Evolutionary conservation across 257 asterid genomes (phyloP).

Genomic region (Haberlea rhodopensis): DNA sequence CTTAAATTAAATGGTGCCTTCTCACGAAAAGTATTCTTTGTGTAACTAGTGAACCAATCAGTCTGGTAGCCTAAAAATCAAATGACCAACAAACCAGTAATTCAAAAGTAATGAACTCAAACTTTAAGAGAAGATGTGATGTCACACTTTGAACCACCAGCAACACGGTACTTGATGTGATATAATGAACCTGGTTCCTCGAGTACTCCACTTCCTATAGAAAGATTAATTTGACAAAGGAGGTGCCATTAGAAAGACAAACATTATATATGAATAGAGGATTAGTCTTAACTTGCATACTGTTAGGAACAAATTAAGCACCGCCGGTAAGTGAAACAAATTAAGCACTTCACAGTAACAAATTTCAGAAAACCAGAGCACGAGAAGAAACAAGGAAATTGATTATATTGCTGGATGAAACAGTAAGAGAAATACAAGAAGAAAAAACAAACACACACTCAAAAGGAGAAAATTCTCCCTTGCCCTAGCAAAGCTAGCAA

Average conservation of each 20-base stretch:
- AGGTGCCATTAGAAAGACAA: slow-evolving; percentile 9
- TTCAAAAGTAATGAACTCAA: neutral
- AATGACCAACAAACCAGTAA: slow-evolving; percentile 14
- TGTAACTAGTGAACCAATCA: slow-evolving; percentile 3
- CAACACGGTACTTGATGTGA: slow-evolving; percentile 97
- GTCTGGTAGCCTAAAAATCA: slow-evolving; percentile 10
- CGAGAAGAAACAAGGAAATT: no score
- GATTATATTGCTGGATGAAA: no score
- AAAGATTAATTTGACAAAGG: slow-evolving; percentile 18
- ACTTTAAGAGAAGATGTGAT: neutral
- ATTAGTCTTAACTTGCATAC: slow-evolving; percentile 29
- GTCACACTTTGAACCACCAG: slow-evolving; percentile 91
- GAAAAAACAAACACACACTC: no score
- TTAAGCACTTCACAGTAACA: no score
- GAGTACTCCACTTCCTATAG: slow-evolving; percentile 93
- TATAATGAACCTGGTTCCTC: slow-evolving; percentile 85
- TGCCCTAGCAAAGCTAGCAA: no score
- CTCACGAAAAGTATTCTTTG: neutral
- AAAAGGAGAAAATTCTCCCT: no score
- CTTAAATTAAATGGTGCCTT: neutral
- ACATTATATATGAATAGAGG: slow-evolving; percentile 12
- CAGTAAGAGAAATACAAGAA: no score
- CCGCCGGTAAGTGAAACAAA: no score
- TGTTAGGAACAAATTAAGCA: no score
- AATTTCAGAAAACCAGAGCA: no score